phyloP scores from a whole-genome alignment of 257 asterid genomes.

The Solanum pennellii region DNA sequence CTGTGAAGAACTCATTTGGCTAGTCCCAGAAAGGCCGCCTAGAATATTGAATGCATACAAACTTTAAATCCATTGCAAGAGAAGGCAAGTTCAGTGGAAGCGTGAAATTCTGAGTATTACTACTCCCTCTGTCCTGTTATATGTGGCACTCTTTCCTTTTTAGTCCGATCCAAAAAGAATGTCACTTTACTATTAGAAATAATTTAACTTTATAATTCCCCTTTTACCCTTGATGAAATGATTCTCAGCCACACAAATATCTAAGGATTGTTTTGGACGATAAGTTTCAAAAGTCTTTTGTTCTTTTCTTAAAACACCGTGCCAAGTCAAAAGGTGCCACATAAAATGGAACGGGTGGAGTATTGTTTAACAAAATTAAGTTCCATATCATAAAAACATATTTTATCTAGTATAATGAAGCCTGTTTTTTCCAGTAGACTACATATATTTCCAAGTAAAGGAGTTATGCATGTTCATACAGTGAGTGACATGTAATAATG shows the following conservation, averaged over 20 bases:
- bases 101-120: not conserved
- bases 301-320: too few species aligned
- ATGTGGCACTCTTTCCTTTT: too few species aligned
- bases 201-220: too few species aligned
- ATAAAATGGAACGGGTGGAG: too few species aligned
- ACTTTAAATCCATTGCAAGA: not conserved
- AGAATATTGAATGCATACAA: not conserved
- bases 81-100: not conserved
- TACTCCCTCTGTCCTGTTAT: too few species aligned
- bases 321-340: too few species aligned
- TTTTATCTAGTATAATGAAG: not conserved
- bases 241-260: too few species aligned
- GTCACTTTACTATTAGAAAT: too few species aligned
- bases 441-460: not conserved
- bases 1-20: not conserved
- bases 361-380: not conserved
- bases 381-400: not conserved
- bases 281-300: too few species aligned
- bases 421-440: not conserved
- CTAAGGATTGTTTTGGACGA: too few species aligned
- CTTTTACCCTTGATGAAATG: too few species aligned
- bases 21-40: not conserved
- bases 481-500: not conserved
- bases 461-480: not conserved
- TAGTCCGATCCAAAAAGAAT: too few species aligned